A percentile compares a stretch with the other conserved stretches of the same genome.
Conservation (phyloP, 805 yeast species). For the Yamadazyma ubonensis region DNA sequence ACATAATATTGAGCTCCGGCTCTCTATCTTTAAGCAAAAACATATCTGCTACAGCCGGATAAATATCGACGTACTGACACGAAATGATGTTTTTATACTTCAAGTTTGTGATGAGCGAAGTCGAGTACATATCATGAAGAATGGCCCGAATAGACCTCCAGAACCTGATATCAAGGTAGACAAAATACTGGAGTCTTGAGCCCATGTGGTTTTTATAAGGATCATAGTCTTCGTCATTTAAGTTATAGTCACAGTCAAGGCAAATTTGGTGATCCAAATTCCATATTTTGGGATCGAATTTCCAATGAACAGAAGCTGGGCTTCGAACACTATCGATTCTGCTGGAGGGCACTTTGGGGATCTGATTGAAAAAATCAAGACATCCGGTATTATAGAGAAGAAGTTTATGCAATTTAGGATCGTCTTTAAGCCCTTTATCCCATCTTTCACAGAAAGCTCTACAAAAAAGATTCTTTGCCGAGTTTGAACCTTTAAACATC, state of each 20-base stretch:
- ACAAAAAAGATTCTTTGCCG: conserved; percentile 52
- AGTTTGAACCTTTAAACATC: conserved; percentile 47
- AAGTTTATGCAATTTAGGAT: conserved; percentile 12
- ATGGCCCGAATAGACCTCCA: conserved; percentile 61
- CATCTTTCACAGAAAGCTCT: conserved; percentile 61
- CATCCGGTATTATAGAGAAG: conserved; percentile 28
- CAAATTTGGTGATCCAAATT: conserved; percentile 42
- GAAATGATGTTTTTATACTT: conserved; percentile 58
- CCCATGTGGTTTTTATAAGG: conserved; percentile 35
- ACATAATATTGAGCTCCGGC: conserved; percentile 76
- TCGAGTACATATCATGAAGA: conserved; percentile 63
- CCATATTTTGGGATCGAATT: conserved; percentile 45
- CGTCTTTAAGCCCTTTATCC: conserved; percentile 48
- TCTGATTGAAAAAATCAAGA: conserved; percentile 32
- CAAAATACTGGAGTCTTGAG: conserved; percentile 57
- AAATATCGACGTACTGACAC: conserved; percentile 80
- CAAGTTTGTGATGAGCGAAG: conserved; percentile 60
- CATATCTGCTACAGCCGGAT: conserved; percentile 71
- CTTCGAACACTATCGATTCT: conserved; percentile 8
- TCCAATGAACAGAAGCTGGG: conserved; percentile 35
- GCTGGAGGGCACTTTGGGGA: conserved; percentile 35
- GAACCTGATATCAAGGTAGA: conserved; percentile 67
- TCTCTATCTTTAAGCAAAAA: conserved; percentile 78
- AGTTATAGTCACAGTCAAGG: conserved; percentile 48
- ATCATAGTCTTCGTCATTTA: conserved; percentile 26